Evolutionary conservation across 2,329 filamentous ascomycete species (phyloP).

Genomic region (Fusarium guadeloupense): DNA sequence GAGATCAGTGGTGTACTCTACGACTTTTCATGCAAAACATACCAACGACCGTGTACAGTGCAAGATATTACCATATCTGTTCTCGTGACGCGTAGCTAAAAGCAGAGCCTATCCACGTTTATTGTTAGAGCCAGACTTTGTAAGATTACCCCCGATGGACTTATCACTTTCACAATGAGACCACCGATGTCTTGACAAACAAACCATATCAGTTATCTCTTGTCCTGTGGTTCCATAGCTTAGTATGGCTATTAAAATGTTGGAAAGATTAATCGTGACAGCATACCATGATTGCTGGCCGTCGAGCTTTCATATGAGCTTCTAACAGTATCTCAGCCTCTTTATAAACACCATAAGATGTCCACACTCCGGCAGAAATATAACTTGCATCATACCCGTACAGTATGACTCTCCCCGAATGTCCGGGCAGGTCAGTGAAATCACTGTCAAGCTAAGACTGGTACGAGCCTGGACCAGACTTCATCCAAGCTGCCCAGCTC

Average conservation of each 20-base stretch:
- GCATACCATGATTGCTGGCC: conserved; percentile 2
- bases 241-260: rapidly evolving
- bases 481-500: not conserved
- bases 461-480: not conserved
- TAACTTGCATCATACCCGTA: not conserved
- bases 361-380: not conserved
- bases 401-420: not conserved
- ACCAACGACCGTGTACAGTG: not conserved
- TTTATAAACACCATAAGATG: not conserved
- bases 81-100: not conserved
- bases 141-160: not conserved
- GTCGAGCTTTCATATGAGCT: not conserved
- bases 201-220: conserved; percentile 4
- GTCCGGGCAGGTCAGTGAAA: not conserved
- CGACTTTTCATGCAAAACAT: not conserved
- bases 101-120: not conserved
- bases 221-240: not conserved
- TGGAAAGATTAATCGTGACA: not conserved
- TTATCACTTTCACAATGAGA: conserved; percentile 11
- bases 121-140: not conserved
- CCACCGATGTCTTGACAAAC: conserved; percentile 19
- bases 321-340: not conserved
- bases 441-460: not conserved
- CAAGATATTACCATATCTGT: not conserved
- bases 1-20: not conserved